Evolutionary conservation across 345 rosid species (phyloP).

Genomic region (Durio zibethinus): DNA sequence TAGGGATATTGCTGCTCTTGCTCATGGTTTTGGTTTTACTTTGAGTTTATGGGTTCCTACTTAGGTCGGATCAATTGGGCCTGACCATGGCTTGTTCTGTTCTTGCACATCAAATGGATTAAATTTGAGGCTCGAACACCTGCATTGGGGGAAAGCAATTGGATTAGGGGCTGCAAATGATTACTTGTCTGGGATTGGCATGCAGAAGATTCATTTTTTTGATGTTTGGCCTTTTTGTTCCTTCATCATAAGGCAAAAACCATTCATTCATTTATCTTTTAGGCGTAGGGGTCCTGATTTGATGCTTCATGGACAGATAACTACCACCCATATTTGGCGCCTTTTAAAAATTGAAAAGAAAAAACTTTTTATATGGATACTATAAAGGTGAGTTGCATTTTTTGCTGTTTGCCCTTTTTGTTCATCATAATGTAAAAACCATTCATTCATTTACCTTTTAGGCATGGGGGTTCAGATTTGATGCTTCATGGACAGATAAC

Average conservation of each 20-base stretch:
- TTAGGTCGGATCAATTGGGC: too few relatives aligned
- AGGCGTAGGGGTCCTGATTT: neutral
- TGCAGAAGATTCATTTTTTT: constrained; percentile 58
- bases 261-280: neutral
- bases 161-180: constrained; percentile 94
- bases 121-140: constrained; percentile 99
- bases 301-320: neutral
- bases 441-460: neutral
- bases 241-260: neutral
- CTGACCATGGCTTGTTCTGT: too few relatives aligned
- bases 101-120: constrained; percentile 15
- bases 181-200: constrained; percentile 77
- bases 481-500: neutral
- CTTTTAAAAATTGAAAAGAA: neutral
- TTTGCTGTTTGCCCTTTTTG: neutral
- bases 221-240: constrained; percentile 1
- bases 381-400: constrained; percentile 46
- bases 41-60: too few relatives aligned
- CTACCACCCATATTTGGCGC: neutral
- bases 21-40: too few relatives aligned
- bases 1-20: too few relatives aligned
- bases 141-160: constrained; percentile 92
- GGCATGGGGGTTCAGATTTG: neutral
- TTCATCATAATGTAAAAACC: neutral
- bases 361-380: neutral